phyloP scores from a whole-genome alignment of 352 stramenopile species.

The Phytophthora uliginosa region DNA sequence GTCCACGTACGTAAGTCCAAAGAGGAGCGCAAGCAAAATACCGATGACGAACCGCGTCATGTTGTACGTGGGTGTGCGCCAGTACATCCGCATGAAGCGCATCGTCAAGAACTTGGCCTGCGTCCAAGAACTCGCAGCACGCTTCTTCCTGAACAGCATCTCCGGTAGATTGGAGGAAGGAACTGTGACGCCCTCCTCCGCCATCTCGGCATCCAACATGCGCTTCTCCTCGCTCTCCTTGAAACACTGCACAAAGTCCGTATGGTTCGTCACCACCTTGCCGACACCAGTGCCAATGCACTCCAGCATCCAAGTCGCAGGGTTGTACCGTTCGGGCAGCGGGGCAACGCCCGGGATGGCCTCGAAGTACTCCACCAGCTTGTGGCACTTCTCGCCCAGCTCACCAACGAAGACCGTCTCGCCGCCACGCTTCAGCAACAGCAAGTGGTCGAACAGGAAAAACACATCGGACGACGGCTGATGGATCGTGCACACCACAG shows the following conservation, averaged over 20 bases:
- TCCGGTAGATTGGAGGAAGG: constrained; percentile 17
- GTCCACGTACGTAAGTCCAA: constrained; percentile 24
- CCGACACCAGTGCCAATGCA: constrained; percentile 36
- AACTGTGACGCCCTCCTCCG: constrained; percentile 19
- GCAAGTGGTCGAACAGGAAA: constrained; percentile 74
- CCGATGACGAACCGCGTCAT: constrained; percentile 68
- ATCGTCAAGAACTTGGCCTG: constrained; percentile 21
- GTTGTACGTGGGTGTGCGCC: constrained; percentile 88
- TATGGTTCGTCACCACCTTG: not conserved
- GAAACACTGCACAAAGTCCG: constrained; percentile 37
- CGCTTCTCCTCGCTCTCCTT: constrained; percentile 14
- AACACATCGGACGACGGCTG: constrained; percentile 89
- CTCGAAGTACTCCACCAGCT: constrained; percentile 35
- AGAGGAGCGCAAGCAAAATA: constrained; percentile 25
- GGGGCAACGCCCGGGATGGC: constrained; percentile 30
- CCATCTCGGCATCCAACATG: constrained; percentile 14
- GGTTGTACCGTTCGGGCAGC: constrained; percentile 46
- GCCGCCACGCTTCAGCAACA: constrained; percentile 61
- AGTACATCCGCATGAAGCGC: constrained; percentile 77
- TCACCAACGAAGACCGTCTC: constrained; percentile 57
- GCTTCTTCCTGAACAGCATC: constrained; percentile 27
- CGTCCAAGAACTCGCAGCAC: constrained; percentile 23
- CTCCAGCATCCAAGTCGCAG: constrained; percentile 43
- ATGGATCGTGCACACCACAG: constrained; percentile 91
- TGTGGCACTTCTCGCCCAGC: constrained; percentile 32